Conservation (phyloP, 2,329 filamentous ascomycete species). For the Xylaria sp. region DNA sequence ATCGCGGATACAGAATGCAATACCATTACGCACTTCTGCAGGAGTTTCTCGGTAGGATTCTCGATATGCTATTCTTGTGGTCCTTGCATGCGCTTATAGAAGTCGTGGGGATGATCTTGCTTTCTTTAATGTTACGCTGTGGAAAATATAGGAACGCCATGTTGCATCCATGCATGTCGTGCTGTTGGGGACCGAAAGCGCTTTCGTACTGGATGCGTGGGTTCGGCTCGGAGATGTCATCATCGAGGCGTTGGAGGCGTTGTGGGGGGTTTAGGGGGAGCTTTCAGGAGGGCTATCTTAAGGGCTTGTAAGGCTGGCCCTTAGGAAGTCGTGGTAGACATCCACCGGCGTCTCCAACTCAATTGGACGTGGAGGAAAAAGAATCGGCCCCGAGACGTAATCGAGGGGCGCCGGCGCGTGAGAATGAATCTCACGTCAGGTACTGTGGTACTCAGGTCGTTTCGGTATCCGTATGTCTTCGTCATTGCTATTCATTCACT, state of each 20-base stretch:
- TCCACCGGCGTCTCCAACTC: constrained; percentile 2
- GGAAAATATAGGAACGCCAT: constrained; percentile 6
- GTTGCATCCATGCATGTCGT: constrained; percentile 16
- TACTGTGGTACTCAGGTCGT: not conserved
- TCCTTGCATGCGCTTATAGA: constrained; percentile 5
- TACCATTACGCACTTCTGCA: not conserved
- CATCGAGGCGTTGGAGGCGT: constrained; percentile 1
- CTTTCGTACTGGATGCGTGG: constrained; percentile 9
- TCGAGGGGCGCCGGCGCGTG: not conserved
- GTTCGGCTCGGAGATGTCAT: not conserved
- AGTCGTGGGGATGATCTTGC: not conserved
- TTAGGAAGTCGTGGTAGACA: constrained; percentile 13
- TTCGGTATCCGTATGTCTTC: not conserved
- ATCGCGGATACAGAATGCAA: constrained; percentile 6
- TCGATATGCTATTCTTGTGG: constrained; percentile 8
- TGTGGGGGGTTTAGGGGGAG: constrained; percentile 7
- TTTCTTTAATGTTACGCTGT: constrained; percentile 13
- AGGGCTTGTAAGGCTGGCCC: not conserved
- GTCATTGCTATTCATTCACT: not conserved
- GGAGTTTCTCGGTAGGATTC: not conserved
- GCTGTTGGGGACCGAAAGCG: not conserved
- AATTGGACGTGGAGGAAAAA: constrained; percentile 1
- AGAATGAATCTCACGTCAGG: not conserved
- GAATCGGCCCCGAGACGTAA: constrained; percentile 18
- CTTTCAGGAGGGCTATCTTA: not conserved